A percentile compares a stretch with the other conserved stretches of the same genome.
Evolutionary conservation across 768 basidiomycete genomes (phyloP).

Genomic region (Phanerodontia chrysosporium): DNA sequence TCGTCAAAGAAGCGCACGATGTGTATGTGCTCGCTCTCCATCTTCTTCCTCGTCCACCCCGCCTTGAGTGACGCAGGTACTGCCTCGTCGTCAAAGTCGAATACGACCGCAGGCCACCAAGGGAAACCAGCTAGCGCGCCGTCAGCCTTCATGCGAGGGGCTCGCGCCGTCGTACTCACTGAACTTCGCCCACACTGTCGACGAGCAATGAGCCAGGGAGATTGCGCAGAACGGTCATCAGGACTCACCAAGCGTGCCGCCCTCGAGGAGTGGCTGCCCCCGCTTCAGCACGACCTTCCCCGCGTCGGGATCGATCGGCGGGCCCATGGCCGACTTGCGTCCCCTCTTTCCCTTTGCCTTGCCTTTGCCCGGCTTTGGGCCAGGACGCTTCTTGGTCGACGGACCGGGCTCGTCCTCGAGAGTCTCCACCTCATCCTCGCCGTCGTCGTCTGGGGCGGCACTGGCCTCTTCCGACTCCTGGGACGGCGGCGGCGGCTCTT

Average conservation of each 20-base stretch:
- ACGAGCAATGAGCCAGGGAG: neutral
- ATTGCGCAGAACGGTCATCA: neutral
- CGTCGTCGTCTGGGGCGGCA: neutral
- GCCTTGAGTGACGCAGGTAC: constrained; percentile 21
- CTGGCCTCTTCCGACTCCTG: neutral
- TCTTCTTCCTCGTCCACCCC: constrained; percentile 27
- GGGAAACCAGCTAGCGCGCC: constrained; percentile 62
- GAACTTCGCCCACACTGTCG: constrained; percentile 83
- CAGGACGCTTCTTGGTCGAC: no score
- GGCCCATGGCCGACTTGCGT: neutral
- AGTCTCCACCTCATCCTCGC: neutral
- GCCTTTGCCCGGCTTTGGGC: no score
- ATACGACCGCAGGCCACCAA: constrained; percentile 86
- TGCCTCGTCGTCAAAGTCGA: constrained; percentile 29
- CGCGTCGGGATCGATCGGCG: constrained; percentile 16
- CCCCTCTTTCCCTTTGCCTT: neutral
- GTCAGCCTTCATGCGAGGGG: neutral
- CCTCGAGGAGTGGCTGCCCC: constrained; percentile 34
- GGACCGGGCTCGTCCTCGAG: no score
- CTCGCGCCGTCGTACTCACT: constrained; percentile 40
- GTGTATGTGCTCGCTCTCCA: constrained; percentile 43
- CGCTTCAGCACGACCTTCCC: constrained; percentile 31
- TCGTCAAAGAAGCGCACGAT: constrained; percentile 83
- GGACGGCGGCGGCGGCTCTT: neutral
- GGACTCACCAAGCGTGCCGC: constrained; percentile 62